These are phyloP conservation scores for Podaxis sp. DNA, from an alignment of 768 basidiomycete genomes.

Conservation along the genomic window DNA sequence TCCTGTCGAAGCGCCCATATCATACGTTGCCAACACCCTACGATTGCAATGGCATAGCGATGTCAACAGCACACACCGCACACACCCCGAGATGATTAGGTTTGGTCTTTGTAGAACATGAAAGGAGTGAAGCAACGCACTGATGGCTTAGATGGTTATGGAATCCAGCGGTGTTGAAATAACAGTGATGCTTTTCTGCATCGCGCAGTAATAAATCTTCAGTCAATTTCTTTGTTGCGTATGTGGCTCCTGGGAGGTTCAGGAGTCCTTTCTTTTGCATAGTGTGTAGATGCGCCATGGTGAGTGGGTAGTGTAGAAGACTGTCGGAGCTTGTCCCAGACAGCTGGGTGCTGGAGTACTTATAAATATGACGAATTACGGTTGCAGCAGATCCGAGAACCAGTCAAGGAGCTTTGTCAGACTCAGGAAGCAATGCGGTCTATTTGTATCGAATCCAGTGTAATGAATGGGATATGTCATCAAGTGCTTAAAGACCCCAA, in stretches of 20 bases:
- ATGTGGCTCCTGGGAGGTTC: slow-evolving; percentile 46
- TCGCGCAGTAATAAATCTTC: slow-evolving; percentile 51
- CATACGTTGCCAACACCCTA: slow-evolving; percentile 56
- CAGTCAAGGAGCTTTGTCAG: not conserved
- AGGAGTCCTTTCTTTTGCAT: slow-evolving; percentile 35
- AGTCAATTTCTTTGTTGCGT: slow-evolving; percentile 37
- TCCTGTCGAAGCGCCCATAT: slow-evolving; percentile 48
- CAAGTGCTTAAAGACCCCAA: not conserved
- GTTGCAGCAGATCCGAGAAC: not conserved
- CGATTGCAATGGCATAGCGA: not conserved
- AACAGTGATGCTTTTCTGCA: slow-evolving; percentile 50
- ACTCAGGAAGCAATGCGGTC: not conserved
- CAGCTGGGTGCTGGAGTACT: not conserved
- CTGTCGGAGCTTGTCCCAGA: not conserved
- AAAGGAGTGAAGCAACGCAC: slow-evolving; percentile 31
- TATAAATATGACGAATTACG: not conserved
- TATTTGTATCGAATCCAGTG: no score
- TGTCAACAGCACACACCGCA: not conserved
- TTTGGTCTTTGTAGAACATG: not conserved
- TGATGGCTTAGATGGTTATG: slow-evolving; percentile 65
- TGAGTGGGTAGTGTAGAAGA: not conserved
- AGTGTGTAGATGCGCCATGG: slow-evolving; percentile 1
- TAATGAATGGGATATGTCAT: not conserved
- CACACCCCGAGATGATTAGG: not conserved
- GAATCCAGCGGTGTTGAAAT: slow-evolving; percentile 38